These are phyloP conservation scores for Phaeosphaeriaceae sp. DNA, from an alignment of 2,329 filamentous ascomycete species.

Conservation along the genomic window DNA sequence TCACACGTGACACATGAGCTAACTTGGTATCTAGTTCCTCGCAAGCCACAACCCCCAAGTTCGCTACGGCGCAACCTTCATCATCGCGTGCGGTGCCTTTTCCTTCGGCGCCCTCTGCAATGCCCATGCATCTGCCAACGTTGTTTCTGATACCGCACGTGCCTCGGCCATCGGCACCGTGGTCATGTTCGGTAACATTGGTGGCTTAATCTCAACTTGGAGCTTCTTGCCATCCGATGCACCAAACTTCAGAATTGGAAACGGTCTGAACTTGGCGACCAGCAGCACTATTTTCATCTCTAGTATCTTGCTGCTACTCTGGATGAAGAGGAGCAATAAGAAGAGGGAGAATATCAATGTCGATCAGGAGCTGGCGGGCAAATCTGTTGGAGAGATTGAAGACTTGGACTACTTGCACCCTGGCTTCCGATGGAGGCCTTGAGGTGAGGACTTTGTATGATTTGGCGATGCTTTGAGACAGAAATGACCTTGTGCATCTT, in stretches of 20 bases:
- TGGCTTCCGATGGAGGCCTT: conserved; percentile 65
- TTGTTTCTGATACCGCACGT: conserved; percentile 73
- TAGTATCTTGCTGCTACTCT: conserved; percentile 58
- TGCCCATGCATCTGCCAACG: conserved; percentile 72
- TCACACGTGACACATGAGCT: not conserved
- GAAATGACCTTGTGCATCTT: too few species aligned
- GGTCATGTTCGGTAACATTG: conserved; percentile 77
- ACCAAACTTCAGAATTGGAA: conserved; percentile 73
- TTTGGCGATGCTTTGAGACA: not conserved
- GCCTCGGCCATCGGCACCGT: conserved; percentile 70
- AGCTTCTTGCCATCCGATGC: conserved; percentile 67
- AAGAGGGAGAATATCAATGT: conserved; percentile 61
- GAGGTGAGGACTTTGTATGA: conserved; percentile 10
- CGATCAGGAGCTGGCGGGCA: conserved; percentile 62
- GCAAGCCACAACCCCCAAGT: conserved; percentile 57
- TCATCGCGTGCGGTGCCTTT: conserved; percentile 70
- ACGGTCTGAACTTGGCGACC: conserved; percentile 72
- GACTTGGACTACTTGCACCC: conserved; percentile 60
- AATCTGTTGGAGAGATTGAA: conserved; percentile 45
- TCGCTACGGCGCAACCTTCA: conserved; percentile 73
- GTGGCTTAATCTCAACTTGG: conserved; percentile 71
- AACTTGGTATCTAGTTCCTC: conserved; percentile 62
- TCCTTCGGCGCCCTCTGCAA: conserved; percentile 69
- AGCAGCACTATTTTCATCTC: conserved; percentile 62
- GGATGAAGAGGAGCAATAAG: conserved; percentile 69